A percentile compares a stretch with the other conserved stretches of the same genome.
These are phyloP conservation scores for Citrullus amarus DNA, from an alignment of 306 rosid genomes.

Conservation along the genomic window DNA sequence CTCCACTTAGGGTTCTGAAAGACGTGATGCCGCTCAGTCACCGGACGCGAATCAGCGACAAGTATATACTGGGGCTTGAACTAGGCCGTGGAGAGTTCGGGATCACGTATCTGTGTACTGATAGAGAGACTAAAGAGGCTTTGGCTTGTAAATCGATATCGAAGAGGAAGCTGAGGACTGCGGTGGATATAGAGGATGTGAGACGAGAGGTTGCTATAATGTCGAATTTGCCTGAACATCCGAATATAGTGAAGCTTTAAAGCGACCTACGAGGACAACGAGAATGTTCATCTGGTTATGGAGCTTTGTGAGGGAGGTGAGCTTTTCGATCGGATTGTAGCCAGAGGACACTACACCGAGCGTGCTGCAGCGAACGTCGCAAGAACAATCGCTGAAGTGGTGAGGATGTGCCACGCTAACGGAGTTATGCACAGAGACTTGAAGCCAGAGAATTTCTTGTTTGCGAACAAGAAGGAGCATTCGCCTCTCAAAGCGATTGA, in stretches of 20 bases:
- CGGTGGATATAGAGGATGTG: conserved; percentile 16
- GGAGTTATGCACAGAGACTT: conserved; percentile 18
- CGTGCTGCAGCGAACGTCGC: conserved; percentile 15
- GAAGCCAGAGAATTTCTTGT: conserved; percentile 19
- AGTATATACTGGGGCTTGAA: conserved; percentile 79
- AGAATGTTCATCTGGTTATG: conserved; percentile 16
- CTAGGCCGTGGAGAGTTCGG: conserved; percentile 99
- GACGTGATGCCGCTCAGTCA: conserved; percentile 62
- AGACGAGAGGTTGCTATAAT: conserved; percentile 16
- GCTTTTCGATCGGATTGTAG: conserved; percentile 21
- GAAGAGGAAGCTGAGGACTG: conserved; percentile 75
- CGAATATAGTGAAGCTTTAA: conserved; percentile 18
- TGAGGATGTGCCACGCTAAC: conserved; percentile 18
- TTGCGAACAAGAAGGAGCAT: conserved; percentile 16
- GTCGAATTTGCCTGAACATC: conserved; percentile 18
- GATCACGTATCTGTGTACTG: conserved; percentile 83
- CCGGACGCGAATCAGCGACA: conserved; percentile 64
- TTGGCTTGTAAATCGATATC: conserved; percentile 95
- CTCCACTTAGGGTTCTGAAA: conserved; percentile 78
- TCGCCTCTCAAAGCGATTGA: conserved; percentile 17
- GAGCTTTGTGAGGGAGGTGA: conserved; percentile 19
- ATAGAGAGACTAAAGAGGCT: conserved; percentile 67
- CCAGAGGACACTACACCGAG: conserved; percentile 16
- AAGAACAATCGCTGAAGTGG: conserved; percentile 14
- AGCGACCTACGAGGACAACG: conserved; percentile 17